Evolutionary conservation across 169 alveolate genomes (phyloP), one percentile per base, ranked within the genome.

Genomic region (Plasmodium vinckei): DNA sequence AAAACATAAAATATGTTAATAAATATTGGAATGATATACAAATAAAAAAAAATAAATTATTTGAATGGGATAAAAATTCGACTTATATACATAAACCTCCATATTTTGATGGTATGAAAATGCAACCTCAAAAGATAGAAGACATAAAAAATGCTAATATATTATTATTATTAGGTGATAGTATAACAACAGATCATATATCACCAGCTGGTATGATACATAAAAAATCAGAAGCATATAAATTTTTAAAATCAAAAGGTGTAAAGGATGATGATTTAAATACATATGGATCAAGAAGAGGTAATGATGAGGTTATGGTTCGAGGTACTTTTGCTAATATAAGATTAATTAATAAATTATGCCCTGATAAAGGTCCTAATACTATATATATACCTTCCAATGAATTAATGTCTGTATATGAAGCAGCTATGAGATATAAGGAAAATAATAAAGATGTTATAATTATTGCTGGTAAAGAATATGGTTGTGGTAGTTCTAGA

Each of bases 161-260:
- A 75, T 70, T 97, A 94, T 92, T 95, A 59, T 79, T 90, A 23
- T 86, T 94, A 17, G 99, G 99, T 27, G 99, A 98, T 75, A 96
- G 98, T 27, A 97, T 98, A 63, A 98, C 99, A 33, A 98, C 99
- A 42, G 99, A 98, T 92, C 99, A 98, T 92, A 98, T 98, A 54
- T 96, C 99, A n/a, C 99, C 99, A 15, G 99, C 99, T 4, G 99
- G 99, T 5, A 96, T 97, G 92, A 98, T 98, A 65, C 97, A 98
- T 47, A 95, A 95, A 89, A 95, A 92, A 25, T 97, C 99, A 1
- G 98, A 99, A 10, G 99, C 99, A 10, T 99, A 98, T 13, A 68
- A 94, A 61, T 97, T 94, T 90, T 94, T 98, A 33, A 54, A 90
- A 46, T 92, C 90, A 13, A 95, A 93, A 70, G 97, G 97, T 53